Evolutionary conservation across 495 filamentous ascomycete genomes (phyloP).

Genomic region (Penicillium steckii): DNA sequence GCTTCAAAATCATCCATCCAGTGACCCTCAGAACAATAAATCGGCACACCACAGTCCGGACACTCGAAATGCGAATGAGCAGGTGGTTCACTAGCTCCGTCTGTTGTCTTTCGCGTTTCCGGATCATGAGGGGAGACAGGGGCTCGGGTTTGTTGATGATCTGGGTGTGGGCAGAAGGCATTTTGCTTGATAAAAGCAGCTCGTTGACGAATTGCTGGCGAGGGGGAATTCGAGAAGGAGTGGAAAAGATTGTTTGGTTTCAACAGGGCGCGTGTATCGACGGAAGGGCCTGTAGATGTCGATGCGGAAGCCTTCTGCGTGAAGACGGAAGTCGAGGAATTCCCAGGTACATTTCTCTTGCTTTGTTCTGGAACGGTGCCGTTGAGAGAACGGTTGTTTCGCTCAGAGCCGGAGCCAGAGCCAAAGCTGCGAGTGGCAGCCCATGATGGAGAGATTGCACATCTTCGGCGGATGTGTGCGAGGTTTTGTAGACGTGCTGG

Average conservation of each 20-base stretch:
- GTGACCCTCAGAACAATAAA: constrained; percentile 90
- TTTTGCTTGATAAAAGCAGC: constrained; percentile 88
- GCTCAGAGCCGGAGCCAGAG: constrained; percentile 32
- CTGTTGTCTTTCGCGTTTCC: constrained; percentile 50
- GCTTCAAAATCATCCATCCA: constrained; percentile 93
- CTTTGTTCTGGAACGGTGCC: constrained; percentile 13
- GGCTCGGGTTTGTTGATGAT: constrained; percentile 67
- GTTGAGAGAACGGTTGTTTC: constrained; percentile 20
- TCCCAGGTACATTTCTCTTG: constrained; percentile 16
- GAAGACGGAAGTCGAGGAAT: constrained; percentile 11
- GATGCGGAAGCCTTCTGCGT: constrained; percentile 26
- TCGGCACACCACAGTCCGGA: constrained; percentile 91
- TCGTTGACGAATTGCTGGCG: constrained; percentile 76
- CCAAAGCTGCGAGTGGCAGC: no score
- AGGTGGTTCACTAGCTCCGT: constrained; percentile 54
- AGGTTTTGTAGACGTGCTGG: constrained; percentile 23
- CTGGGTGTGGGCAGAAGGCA: constrained; percentile 86
- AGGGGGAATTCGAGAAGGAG: constrained; percentile 81
- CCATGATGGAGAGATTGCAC: constrained; percentile 22
- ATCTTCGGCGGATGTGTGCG: constrained; percentile 24
- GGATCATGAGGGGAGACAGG: constrained; percentile 59
- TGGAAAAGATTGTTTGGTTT: constrained; percentile 87
- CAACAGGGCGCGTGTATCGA: constrained; percentile 53
- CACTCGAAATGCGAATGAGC: constrained; percentile 89
- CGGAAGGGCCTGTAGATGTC: constrained; percentile 20